phyloP scores from a whole-genome alignment of 2,329 filamentous ascomycete genomes.

The Ceratocystis lukuohia region DNA sequence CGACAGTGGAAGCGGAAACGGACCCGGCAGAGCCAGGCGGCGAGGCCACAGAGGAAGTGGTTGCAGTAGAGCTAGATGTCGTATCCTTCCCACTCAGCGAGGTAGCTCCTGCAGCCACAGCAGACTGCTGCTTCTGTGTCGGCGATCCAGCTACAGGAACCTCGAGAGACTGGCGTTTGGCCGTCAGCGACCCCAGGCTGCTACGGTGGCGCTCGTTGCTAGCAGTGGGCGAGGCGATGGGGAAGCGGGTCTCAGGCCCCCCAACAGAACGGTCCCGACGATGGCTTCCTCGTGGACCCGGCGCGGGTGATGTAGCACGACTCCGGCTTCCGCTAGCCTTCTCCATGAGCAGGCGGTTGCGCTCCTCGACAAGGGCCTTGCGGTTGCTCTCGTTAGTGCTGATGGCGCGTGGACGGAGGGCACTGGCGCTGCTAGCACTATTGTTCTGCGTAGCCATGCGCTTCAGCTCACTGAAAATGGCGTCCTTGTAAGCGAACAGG shows the following conservation, averaged over 20 bases:
- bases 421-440: conserved; percentile 40
- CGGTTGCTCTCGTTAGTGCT: conserved; percentile 94
- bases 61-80: conserved; percentile 18
- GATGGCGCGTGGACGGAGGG: conserved; percentile 62
- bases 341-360: conserved; percentile 66
- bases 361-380: conserved; percentile 85
- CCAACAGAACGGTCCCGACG: conserved; percentile 68
- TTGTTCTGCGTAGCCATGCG: conserved; percentile 62
- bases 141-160: conserved; percentile 46
- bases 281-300: conserved; percentile 44
- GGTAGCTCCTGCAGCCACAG: conserved; percentile 20
- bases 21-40: conserved; percentile 10
- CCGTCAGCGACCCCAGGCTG: conserved; percentile 37
- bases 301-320: conserved; percentile 61
- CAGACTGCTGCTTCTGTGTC: conserved; percentile 20
- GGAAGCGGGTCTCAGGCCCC: conserved; percentile 67
- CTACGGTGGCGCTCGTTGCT: conserved; percentile 38
- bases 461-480: conserved; percentile 92
- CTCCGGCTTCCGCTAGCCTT: conserved; percentile 51
- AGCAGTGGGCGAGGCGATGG: conserved; percentile 55
- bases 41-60: conserved; percentile 18
- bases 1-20: background rate
- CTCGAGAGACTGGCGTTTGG: conserved; percentile 61
- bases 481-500: conserved; percentile 83
- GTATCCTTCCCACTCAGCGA: conserved; percentile 21